Conservation (phyloP, 1,139 yeast species). For the Debaryomyces nepalensis region DNA sequence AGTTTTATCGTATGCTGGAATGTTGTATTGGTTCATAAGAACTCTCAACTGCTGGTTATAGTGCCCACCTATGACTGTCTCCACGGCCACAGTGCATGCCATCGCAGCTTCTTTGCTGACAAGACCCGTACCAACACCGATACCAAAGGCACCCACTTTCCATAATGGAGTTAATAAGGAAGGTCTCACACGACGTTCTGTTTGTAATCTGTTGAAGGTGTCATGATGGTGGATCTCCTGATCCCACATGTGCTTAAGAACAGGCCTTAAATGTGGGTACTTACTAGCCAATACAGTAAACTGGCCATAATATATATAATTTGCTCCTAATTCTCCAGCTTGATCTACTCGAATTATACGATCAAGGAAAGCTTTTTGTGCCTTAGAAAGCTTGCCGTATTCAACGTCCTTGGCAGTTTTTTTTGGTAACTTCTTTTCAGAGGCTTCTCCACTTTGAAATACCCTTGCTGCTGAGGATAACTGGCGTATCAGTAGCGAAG, state of each 20-base stretch:
- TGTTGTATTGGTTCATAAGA: conserved; percentile 61
- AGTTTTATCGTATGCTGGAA: conserved; percentile 49
- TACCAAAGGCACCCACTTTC: conserved; percentile 86
- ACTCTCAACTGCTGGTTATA: conserved; percentile 88
- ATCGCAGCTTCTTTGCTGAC: conserved; percentile 95
- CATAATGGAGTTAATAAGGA: conserved; percentile 89
- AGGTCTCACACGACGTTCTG: conserved; percentile 83
- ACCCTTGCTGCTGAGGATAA: conserved; percentile 8
- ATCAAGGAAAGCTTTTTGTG: conserved; percentile 74
- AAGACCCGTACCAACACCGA: conserved; percentile 87
- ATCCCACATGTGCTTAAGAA: conserved; percentile 96
- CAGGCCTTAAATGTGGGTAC: conserved; percentile 70
- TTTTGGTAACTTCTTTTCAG: conserved; percentile 21
- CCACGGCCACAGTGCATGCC: conserved; percentile 99
- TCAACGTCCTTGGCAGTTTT: conserved; percentile 29
- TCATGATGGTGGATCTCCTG: conserved; percentile 91
- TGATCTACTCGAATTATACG: conserved; percentile 90
- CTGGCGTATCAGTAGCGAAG: conserved; percentile 1
- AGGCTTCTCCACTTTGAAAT: conserved; percentile 2
- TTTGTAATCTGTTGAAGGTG: conserved; percentile 80
- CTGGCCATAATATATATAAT: conserved; percentile 91
- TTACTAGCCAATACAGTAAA: conserved; percentile 72
- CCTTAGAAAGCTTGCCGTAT: conserved; percentile 53
- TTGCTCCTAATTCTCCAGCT: conserved; percentile 99
- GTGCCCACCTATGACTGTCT: conserved; percentile 96